Evolutionary conservation across 140 eudicot species (phyloP), one percentile per base, ranked within the genome.

Genomic region (Anethum foeniculum): DNA sequence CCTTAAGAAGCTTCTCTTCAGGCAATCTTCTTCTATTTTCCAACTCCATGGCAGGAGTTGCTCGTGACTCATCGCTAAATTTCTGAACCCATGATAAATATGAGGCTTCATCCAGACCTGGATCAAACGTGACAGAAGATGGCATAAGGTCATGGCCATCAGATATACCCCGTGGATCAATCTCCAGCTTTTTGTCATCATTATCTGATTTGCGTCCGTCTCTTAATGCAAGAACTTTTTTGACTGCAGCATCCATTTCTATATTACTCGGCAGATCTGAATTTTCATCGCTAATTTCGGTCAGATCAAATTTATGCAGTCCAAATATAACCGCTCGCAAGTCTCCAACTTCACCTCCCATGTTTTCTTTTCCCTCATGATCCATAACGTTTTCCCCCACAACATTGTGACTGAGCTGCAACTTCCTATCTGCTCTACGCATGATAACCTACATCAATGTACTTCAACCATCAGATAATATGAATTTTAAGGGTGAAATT

Each of bases 361-460:
- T 81, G 81, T 79, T 84, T 78, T 86, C 91, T 80, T 85, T 93
- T 76, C 86, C 89, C 78, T 86, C 92, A 8, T 64, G 84, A 56
- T 88, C 91, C 80, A 69, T 64, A 56, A 39, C 78, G 47, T 86
- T 93, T 28, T 93, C 98, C 38, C 93, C 99, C 25, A 95, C 86
- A 75, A 95, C 92, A 75, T 95, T 89, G 71, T 93, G 88, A 85
- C 99, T 93, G 71, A 95, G 90, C 86, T 91, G 98, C 83, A 95
- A 81, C 86, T 95, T 95, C 86, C 91, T 88, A 77, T 84, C 88
- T 83, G 99, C 99, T 86, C 99, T 87, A 69, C 91, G 91, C 98
- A 88, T 91, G 64, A 95, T 91, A 32, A 95, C 99, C 99, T 95
- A 85, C 34, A 83, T 79, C 64, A 56, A 64, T 39, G 38, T 76